These are phyloP conservation scores for Debaryomycetaceae sp. DNA, from an alignment of 1,139 yeast species.

Conservation along the genomic window DNA sequence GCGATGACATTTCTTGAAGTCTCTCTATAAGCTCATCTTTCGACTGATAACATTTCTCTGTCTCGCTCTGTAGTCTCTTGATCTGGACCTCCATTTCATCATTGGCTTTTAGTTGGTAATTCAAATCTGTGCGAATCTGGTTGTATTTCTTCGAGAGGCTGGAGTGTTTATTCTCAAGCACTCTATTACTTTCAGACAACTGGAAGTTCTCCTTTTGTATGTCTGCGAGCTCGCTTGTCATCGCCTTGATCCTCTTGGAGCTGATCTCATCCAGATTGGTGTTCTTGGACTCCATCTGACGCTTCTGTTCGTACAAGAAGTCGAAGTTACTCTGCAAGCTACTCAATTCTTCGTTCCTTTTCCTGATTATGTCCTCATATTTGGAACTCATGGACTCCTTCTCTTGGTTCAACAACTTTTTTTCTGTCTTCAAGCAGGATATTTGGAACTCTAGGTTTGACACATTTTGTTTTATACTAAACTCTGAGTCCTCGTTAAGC, in stretches of 20 bases:
- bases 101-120: slow-evolving; percentile 24
- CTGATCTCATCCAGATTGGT: slow-evolving; percentile 45
- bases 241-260: slow-evolving; percentile 35
- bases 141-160: slow-evolving; percentile 22
- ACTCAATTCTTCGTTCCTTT: slow-evolving; percentile 30
- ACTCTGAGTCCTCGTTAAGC: slow-evolving; percentile 15
- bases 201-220: slow-evolving; percentile 13
- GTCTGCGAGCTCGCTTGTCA: slow-evolving; percentile 22
- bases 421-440: slow-evolving; percentile 28
- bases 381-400: slow-evolving; percentile 23
- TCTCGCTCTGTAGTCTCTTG: slow-evolving; percentile 16
- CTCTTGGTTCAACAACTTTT: slow-evolving; percentile 32
- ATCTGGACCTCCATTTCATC: slow-evolving; percentile 28
- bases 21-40: slow-evolving; percentile 54
- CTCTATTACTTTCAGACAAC: slow-evolving; percentile 14
- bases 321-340: slow-evolving; percentile 52
- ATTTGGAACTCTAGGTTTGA: slow-evolving; percentile 26
- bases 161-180: slow-evolving; percentile 22
- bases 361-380: slow-evolving; percentile 26
- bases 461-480: slow-evolving; percentile 12
- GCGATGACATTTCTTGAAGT: slow-evolving; percentile 10
- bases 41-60: slow-evolving; percentile 20
- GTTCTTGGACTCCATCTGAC: slow-evolving; percentile 51
- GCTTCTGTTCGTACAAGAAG: slow-evolving; percentile 54
- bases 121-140: slow-evolving; percentile 29